phyloP scores from a whole-genome alignment of 768 basidiomycete species.

The Glaciozyma antarctica region DNA sequence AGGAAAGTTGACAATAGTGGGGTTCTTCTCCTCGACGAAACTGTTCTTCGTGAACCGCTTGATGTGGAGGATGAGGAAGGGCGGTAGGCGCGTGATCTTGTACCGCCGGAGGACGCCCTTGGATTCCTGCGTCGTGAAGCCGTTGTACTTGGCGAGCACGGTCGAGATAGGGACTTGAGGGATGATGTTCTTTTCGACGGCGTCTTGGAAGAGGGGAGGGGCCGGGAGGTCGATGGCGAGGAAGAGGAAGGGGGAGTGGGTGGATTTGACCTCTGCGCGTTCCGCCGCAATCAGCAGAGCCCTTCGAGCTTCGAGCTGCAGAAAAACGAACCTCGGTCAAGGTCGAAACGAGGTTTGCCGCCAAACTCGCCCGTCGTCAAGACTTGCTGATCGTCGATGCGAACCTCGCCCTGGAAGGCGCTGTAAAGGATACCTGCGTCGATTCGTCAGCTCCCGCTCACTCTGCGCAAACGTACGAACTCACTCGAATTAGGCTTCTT shows the following conservation, averaged over 20 bases:
- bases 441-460: neutral
- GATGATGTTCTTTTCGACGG: conserved; percentile 95
- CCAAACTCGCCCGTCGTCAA: conserved; percentile 66
- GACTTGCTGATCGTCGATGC: conserved; percentile 87
- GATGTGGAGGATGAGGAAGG: conserved; percentile 86
- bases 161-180: conserved; percentile 89
- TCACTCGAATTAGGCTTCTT: conserved; percentile 81
- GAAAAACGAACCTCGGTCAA: conserved; percentile 65
- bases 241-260: conserved; percentile 84
- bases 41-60: conserved; percentile 93
- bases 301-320: neutral
- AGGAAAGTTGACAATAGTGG: conserved; percentile 96
- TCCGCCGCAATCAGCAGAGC: neutral
- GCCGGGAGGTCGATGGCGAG: conserved; percentile 92
- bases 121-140: conserved; percentile 80
- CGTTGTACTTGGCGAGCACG: conserved; percentile 89
- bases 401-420: conserved; percentile 87
- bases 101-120: conserved; percentile 73
- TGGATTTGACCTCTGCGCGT: conserved; percentile 66
- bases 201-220: conserved; percentile 93
- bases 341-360: conserved; percentile 83
- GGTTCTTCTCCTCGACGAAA: conserved; percentile 98
- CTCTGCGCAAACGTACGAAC: conserved; percentile 36
- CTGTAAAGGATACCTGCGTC: conserved; percentile 76
- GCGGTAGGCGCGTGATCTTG: conserved; percentile 80